phyloP scores from a whole-genome alignment of 139 green algal species.

The Micractinium sp. region DNA sequence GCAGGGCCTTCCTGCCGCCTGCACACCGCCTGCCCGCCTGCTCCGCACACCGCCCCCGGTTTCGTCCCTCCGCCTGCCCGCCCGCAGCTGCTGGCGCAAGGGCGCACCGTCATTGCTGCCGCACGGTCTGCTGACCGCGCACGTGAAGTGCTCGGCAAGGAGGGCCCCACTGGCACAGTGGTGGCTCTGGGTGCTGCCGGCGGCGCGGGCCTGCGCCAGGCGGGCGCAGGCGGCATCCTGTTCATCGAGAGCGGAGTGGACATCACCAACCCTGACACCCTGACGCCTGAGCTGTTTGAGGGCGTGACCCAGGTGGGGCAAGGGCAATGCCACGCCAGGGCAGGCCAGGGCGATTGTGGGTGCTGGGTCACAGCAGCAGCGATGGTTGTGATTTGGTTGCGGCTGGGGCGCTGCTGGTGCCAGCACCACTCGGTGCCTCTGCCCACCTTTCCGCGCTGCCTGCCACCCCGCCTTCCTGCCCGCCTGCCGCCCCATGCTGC shows the following conservation, averaged over 20 bases:
- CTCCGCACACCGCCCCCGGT: too few species aligned
- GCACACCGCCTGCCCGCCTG: not conserved
- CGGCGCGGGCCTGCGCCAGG: constrained; percentile 41
- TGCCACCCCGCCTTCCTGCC: not conserved
- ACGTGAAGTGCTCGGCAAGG: constrained; percentile 44
- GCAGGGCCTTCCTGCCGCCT: not conserved
- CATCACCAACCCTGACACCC: constrained; percentile 66
- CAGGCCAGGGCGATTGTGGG: not conserved
- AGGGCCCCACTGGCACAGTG: not conserved
- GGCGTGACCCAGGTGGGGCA: constrained; percentile 71
- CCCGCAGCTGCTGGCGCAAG: constrained; percentile 33
- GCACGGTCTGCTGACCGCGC: constrained; percentile 59
- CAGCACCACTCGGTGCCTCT: not conserved
- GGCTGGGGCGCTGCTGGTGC: too few species aligned
- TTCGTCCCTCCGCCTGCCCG: not conserved
- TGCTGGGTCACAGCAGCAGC: not conserved
- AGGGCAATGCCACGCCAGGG: too few species aligned
- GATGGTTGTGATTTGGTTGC: too few species aligned
- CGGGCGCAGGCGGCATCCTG: constrained; percentile 58
- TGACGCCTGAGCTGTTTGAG: constrained; percentile 72
- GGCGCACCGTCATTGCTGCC: constrained; percentile 80
- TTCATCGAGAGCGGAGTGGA: constrained; percentile 75
- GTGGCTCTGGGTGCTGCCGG: not conserved
- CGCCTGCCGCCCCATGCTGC: too few species aligned
- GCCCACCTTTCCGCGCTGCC: not conserved